These are phyloP conservation scores for Cymbomonas tetramitiformis DNA, from an alignment of 139 green algal genomes.

Conservation along the genomic window DNA sequence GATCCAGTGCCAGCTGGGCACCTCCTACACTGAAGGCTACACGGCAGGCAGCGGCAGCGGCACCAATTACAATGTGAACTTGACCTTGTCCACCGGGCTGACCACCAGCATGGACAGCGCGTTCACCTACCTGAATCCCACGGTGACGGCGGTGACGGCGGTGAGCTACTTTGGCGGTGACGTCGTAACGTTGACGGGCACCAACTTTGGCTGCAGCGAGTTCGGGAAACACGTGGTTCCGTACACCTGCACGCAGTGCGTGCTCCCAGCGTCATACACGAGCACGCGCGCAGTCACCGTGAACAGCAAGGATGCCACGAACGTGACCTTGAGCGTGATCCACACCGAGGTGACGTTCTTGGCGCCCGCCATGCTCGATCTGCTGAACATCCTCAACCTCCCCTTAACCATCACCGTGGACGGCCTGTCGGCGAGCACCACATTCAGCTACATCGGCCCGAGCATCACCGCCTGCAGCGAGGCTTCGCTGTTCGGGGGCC, in stretches of 20 bases:
- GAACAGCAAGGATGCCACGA: background rate
- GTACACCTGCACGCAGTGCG: too few species aligned
- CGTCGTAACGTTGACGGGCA: constrained; percentile 9
- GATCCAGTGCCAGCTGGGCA: constrained; percentile 11
- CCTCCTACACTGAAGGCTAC: constrained; percentile 2
- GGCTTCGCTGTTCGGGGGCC: constrained; percentile 9
- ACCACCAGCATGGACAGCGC: background rate
- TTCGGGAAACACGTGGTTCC: too few species aligned
- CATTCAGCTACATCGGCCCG: constrained; percentile 9
- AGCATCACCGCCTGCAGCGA: constrained; percentile 4
- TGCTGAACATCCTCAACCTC: background rate
- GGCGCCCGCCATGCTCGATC: background rate
- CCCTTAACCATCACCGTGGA: background rate
- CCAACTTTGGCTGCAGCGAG: constrained; percentile 8
- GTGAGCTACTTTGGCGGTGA: constrained; percentile 5
- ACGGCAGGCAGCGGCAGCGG: background rate
- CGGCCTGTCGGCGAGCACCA: background rate
- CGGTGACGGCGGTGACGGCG: background rate
- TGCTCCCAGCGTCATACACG: background rate
- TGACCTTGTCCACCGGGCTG: background rate
- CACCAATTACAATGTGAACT: background rate
- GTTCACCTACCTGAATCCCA: constrained; percentile 7
- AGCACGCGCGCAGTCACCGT: constrained; percentile 2
- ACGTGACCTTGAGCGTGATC: background rate
- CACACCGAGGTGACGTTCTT: constrained; percentile 11